Conservation (phyloP, 441 rosid species). For the Rhodomyrtus psidioides region DNA sequence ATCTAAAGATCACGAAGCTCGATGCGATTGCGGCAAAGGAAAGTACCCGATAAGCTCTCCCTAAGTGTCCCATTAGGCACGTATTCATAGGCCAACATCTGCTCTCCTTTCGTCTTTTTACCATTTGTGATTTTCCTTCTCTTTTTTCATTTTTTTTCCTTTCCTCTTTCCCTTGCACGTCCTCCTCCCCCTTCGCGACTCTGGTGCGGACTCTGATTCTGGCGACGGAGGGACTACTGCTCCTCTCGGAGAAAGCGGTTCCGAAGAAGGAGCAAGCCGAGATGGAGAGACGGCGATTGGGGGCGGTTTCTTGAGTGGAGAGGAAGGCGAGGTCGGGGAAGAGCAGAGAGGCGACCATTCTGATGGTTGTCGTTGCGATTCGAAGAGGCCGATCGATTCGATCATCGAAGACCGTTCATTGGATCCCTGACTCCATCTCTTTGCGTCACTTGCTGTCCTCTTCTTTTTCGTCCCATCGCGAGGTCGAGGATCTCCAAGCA, state of each 20-base stretch:
- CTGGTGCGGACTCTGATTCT: conserved; percentile 20
- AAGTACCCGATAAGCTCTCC: not conserved
- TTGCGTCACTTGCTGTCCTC: no score
- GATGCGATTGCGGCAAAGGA: not conserved
- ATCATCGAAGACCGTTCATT: no score
- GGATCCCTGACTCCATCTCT: no score
- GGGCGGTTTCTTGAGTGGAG: conserved; percentile 14
- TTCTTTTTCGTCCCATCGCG: no score
- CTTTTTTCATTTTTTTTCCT: no score
- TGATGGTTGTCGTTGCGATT: no score
- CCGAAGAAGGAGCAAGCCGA: conserved; percentile 15
- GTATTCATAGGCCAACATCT: conserved; percentile 20
- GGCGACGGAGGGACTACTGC: not conserved
- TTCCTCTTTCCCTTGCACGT: no score
- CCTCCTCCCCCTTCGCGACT: conserved; percentile 44
- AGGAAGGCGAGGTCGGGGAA: conserved; percentile 35
- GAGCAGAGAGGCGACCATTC: conserved; percentile 24
- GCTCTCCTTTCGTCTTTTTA: conserved; percentile 6
- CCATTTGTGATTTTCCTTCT: no score
- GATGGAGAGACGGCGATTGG: conserved; percentile 21
- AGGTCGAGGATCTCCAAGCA: no score
- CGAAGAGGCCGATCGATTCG: no score
- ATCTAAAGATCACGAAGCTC: not conserved
- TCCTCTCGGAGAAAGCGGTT: conserved; percentile 2
- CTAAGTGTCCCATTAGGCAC: conserved; percentile 15